Evolutionary conservation across 1,284 basidiomycete species (phyloP).

Genomic region (Takashimella tepidaria): DNA sequence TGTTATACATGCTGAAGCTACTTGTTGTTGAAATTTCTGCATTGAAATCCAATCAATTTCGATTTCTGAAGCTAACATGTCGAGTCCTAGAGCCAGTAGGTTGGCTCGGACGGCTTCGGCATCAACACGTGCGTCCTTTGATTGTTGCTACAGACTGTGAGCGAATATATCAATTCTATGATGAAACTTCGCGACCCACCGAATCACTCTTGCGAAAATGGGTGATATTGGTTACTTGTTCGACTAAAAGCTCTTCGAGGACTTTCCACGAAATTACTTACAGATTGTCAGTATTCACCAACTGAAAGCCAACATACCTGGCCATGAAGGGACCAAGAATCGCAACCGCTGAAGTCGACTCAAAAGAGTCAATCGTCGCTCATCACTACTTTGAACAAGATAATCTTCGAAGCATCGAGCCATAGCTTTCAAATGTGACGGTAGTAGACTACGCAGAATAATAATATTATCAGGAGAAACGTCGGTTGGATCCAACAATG

Average conservation of each 20-base stretch:
- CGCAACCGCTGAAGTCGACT: constrained; percentile 21
- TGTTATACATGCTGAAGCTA: constrained; percentile 25
- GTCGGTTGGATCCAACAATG: constrained; percentile 19
- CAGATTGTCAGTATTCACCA: not conserved
- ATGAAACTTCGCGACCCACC: too few relatives aligned
- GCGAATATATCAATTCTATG: too few relatives aligned
- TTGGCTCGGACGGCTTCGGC: constrained; percentile 26
- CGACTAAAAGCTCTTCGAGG: constrained; percentile 32
- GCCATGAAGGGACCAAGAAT: constrained; percentile 26
- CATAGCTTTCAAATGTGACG: constrained; percentile 28
- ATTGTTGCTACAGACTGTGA: too few relatives aligned
- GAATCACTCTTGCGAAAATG: constrained; percentile 15
- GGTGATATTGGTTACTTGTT: constrained; percentile 22
- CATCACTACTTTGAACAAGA: constrained; percentile 34
- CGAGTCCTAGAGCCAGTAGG: constrained; percentile 28
- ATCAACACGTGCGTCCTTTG: constrained; percentile 24
- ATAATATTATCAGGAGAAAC: constrained; percentile 25
- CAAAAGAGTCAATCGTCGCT: constrained; percentile 25
- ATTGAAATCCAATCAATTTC: constrained; percentile 23
- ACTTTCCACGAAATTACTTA: constrained; percentile 34
- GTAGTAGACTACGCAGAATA: constrained; percentile 22
- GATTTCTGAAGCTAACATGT: constrained; percentile 35
- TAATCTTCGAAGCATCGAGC: constrained; percentile 36
- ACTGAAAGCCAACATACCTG: constrained; percentile 18
- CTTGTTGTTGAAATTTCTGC: constrained; percentile 40